Evolutionary conservation across 1,284 basidiomycete species (phyloP), one percentile per base, ranked within the genome.

Genomic region (Ceratobasidium theobromae): DNA sequence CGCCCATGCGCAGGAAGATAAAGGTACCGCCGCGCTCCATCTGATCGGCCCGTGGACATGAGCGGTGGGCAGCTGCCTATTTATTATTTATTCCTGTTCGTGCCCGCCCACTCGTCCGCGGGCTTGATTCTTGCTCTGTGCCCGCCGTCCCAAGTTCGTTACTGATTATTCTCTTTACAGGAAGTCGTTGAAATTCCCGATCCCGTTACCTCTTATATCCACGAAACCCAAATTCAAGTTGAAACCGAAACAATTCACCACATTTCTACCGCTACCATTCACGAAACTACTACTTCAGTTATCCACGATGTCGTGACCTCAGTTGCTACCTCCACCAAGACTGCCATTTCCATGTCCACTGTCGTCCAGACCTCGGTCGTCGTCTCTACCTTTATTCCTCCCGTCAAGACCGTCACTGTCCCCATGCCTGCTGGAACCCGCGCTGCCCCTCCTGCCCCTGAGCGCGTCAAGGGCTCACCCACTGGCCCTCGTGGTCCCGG

Each of bases 351-450:
- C 30, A 73, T 77, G 60, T 75, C 76, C 71, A 71, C 76, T 71
- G 85, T 86, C 77, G 83, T 83, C 68, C 81, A 86, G 78, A 86
- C 82, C 72, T 82, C 80, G 78, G 87, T 83, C 58, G 30, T 68
- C 45, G 78, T 89, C 71, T 81, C 86, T 58, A 81, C 81, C 64
- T 82, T 86, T 76, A 87, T 85, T 43, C 76, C 79, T 45, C 77
- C 79, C 40, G 73, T 79, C 43, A 77, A 81, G 68, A 78, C 79
- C 53, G 81, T 87, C 72, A 84, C 83, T 62, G 82, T 87, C 69
- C 88, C 87, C 65, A 82, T 86, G 27, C 89, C 89, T 68, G 86
- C 88, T 72, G 87, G 84, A 74, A 91, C 89, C 53, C 88, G 88
- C 71, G 89, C 85, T 68, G 85, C 87, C 33, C 82, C 82, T 69